Evolutionary conservation across 345 rosid species (phyloP).

Genomic region (Pugionium dolabratum): DNA sequence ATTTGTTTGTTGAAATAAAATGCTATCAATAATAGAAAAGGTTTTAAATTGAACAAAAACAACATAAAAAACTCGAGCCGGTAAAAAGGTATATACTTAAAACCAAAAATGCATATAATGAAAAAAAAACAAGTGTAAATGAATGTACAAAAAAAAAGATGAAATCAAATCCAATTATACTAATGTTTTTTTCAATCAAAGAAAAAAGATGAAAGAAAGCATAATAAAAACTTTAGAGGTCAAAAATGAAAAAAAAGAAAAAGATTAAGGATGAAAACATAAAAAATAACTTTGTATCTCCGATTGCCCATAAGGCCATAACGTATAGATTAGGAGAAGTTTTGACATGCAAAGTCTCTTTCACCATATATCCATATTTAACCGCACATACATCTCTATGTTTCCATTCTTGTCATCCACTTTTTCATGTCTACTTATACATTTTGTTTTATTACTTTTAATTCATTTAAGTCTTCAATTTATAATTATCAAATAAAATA

Average conservation of each 20-base stretch:
- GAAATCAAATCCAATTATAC: neutral
- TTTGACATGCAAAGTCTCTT: slow-evolving; percentile 37
- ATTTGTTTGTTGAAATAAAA: no score
- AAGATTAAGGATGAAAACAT: neutral
- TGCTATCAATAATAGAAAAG: no score
- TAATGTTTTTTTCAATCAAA: neutral
- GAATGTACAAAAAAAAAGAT: neutral
- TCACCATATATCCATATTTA: slow-evolving; percentile 33
- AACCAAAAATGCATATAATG: no score
- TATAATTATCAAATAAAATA: neutral
- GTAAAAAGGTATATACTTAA: neutral
- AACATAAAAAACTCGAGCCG: slow-evolving; percentile 17
- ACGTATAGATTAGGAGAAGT: slow-evolving; percentile 35
- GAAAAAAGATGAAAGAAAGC: slow-evolving; percentile 23
- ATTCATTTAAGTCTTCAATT: neutral
- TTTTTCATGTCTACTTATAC: slow-evolving; percentile 19
- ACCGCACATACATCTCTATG: slow-evolving; percentile 38
- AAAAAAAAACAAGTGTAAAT: neutral
- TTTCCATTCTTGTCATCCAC: slow-evolving; percentile 21
- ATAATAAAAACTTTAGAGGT: neutral
- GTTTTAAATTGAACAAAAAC: neutral
- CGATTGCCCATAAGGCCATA: slow-evolving; percentile 35
- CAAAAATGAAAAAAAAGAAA: neutral
- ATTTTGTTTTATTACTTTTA: neutral
- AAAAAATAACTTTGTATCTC: neutral